These are phyloP conservation scores for Citrus reticulata DNA, from an alignment of 345 rosid species.

Conservation along the genomic window DNA sequence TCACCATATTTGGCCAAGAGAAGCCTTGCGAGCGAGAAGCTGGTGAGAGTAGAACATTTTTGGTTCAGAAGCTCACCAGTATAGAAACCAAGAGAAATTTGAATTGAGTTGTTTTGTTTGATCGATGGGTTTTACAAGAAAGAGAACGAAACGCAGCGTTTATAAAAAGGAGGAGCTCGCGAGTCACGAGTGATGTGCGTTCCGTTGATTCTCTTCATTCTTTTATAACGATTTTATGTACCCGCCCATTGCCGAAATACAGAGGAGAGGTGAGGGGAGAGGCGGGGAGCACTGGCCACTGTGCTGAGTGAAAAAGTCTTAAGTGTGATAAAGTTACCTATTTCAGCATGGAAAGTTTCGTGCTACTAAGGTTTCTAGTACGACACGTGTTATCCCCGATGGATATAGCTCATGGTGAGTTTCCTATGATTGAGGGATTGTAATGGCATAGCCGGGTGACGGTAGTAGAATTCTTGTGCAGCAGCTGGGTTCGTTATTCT, in stretches of 20 bases:
- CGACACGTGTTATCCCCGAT: background rate
- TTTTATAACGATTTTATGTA: background rate
- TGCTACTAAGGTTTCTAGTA: background rate
- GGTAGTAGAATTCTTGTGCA: background rate
- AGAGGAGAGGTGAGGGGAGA: too few relatives aligned
- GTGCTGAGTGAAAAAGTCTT: background rate
- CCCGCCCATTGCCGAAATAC: background rate
- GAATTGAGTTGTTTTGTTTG: background rate
- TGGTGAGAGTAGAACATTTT: constrained; percentile 92
- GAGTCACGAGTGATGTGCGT: background rate
- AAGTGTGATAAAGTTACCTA: background rate
- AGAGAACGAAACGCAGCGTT: background rate
- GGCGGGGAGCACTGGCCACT: too few relatives aligned
- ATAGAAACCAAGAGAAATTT: background rate
- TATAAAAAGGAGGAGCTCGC: background rate
- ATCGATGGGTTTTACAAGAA: background rate
- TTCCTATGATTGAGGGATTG: too few relatives aligned
- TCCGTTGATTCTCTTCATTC: background rate
- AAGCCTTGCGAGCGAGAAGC: constrained; percentile 94
- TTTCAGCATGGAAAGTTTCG: background rate
- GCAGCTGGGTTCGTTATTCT: background rate
- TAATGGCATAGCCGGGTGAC: background rate
- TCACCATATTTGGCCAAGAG: constrained; percentile 96
- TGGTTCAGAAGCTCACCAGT: background rate
- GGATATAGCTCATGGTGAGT: too few relatives aligned